These are phyloP conservation scores for Trichophyton mentagrophytes DNA, from an alignment of 2,329 filamentous ascomycete genomes.

Conservation along the genomic window DNA sequence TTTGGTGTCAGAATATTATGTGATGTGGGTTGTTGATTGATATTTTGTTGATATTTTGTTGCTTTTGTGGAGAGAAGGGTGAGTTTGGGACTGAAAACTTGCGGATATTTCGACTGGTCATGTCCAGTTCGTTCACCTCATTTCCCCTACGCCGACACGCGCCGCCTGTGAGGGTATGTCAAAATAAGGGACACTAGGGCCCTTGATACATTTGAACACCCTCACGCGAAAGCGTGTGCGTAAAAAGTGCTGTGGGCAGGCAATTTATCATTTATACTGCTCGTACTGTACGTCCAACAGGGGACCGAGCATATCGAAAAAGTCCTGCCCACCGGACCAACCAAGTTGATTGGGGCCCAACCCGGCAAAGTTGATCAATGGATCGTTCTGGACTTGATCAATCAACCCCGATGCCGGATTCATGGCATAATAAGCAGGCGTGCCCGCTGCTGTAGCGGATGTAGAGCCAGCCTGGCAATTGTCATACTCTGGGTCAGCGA, in stretches of 20 bases:
- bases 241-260: background rate
- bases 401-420: background rate
- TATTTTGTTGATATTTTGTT: background rate
- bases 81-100: background rate
- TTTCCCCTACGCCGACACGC: background rate
- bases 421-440: conserved; percentile 10
- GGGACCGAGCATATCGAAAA: conserved; percentile 16
- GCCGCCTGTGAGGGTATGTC: too few relatives aligned
- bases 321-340: conserved; percentile 16
- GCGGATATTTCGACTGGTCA: background rate
- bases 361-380: conserved; percentile 15
- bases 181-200: background rate
- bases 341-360: conserved; percentile 15
- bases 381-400: conserved; percentile 12
- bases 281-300: conserved; percentile 16
- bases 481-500: conserved; percentile 5
- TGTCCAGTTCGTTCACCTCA: conserved; percentile 1
- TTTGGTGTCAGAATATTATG: background rate
- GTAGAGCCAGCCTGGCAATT: conserved; percentile 4
- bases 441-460: conserved; percentile 6
- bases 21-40: background rate
- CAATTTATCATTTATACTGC: conserved; percentile 13
- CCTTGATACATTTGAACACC: background rate
- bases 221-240: background rate
- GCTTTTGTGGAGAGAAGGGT: background rate